Percentiles rank a stretch among this genome's conserved stretches.
Evolutionary conservation across 768 basidiomycete genomes (phyloP).

Genomic region (Sarcodon sp.): DNA sequence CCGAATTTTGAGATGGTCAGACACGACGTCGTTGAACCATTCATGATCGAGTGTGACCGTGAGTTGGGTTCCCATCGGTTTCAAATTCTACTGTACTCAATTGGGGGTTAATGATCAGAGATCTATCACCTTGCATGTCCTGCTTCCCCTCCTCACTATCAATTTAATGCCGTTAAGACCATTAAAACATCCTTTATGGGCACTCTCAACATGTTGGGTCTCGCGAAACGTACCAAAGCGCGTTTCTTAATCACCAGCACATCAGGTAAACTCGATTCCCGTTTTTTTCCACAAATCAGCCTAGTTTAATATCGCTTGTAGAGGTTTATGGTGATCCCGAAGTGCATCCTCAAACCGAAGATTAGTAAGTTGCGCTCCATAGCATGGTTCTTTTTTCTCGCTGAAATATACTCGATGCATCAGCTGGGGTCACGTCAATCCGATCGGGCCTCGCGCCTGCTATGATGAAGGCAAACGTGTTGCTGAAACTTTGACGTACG

Average conservation of each 20-base stretch:
- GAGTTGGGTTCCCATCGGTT: slow-evolving; percentile 18
- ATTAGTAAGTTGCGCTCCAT: slow-evolving; percentile 52
- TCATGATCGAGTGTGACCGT: slow-evolving; percentile 99
- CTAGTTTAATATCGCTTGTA: slow-evolving; percentile 14
- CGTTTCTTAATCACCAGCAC: slow-evolving; percentile 94
- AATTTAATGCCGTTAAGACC: slow-evolving; percentile 96
- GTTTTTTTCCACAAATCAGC: slow-evolving; percentile 2
- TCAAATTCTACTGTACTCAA: slow-evolving; percentile 1
- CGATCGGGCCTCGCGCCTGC: slow-evolving; percentile 96
- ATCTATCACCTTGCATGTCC: slow-evolving; percentile 99
- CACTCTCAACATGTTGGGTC: slow-evolving; percentile 95
- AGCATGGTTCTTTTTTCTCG: not conserved
- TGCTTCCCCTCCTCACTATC: slow-evolving; percentile 94
- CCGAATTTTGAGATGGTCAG: slow-evolving; percentile 98
- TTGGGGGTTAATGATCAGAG: slow-evolving; percentile 31
- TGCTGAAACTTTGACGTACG: slow-evolving; percentile 95
- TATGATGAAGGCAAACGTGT: slow-evolving; percentile 99
- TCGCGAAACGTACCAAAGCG: slow-evolving; percentile 95
- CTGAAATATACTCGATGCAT: slow-evolving; percentile 4
- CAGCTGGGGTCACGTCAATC: slow-evolving; percentile 98
- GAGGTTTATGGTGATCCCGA: slow-evolving; percentile 99
- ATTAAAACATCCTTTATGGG: slow-evolving; percentile 98
- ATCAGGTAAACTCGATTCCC: slow-evolving; percentile 46
- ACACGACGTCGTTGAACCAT: slow-evolving; percentile 94
- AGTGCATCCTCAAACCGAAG: slow-evolving; percentile 93